Base-by-base conservation (phyloP, 2,329 filamentous ascomycete species). In the Fonsecaea nubica region DNA sequence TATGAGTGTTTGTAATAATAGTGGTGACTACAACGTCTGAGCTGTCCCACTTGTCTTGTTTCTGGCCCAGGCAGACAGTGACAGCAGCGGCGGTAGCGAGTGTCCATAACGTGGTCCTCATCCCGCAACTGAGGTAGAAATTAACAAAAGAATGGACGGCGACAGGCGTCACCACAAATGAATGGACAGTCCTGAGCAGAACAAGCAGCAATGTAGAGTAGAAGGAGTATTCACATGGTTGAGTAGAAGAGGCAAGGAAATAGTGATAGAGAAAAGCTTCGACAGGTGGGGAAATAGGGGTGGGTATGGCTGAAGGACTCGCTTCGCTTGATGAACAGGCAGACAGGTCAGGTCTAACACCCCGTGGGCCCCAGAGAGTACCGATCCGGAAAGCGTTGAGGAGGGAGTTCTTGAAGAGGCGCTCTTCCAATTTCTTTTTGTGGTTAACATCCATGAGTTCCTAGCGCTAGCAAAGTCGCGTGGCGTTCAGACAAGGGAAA, bases 71-170 rank as follows among this genome's bases (percentile, higher is more conserved):
- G 30, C 58, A 35, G 32, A 52, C 9, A 7, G 15, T 25, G 33
- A 60, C 32, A 18, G 32, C 45, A 21, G 30, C 58, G 3, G 58
- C 58, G n/a, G 52, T 4, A 45, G 32, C 45, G 30, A 36, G 7
- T 18, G 30, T 2, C 32, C 21, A 36, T 3, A 33, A 52, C 15
- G 36, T 6, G 9, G n/a, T 35, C 45, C 33, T 60, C 58, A 60
- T 60, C 18, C 30, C 32, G 9, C 35, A 35, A 38, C 6, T 30
- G 12, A 18, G 9, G 35, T n/a, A 30, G 15, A 32, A 12, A 8
- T 32, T 21, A 38, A 15, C 2, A 35, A 52, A 60, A 53, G 45
- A 60, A 38, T 53, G 58, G 58, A 60, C 58, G 45, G 58, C 42
- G 45, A 60, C 45, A 21, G 53, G 48, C 38, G 45, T 60, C 58